Conservation (phyloP, 108 stramenopile species). For the Cyclotella kingstonii region DNA sequence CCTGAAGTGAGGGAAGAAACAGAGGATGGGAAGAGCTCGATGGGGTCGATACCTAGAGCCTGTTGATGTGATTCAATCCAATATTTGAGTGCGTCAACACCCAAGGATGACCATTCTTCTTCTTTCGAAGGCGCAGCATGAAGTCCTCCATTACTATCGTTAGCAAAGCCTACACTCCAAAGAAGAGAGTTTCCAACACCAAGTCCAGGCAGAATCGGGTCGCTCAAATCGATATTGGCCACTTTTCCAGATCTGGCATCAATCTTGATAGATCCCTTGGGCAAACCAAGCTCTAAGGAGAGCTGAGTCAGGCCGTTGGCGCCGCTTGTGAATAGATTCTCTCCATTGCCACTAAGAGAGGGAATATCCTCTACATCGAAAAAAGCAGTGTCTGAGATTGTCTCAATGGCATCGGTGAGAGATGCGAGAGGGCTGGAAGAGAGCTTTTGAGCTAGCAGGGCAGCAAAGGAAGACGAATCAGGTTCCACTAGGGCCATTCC, state of each 20-base stretch:
- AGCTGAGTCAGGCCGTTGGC: too few relatives aligned
- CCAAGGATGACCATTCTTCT: slow-evolving; percentile 1
- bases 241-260: slow-evolving; percentile 24
- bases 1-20: too few relatives aligned
- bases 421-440: too few relatives aligned
- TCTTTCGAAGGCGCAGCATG: too few relatives aligned
- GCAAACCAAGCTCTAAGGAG: not conserved
- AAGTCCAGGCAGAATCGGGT: slow-evolving; percentile 10
- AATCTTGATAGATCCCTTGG: slow-evolving; percentile 3
- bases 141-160: slow-evolving; percentile 6
- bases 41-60: slow-evolving; percentile 3
- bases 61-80: slow-evolving; percentile 12
- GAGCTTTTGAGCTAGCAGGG: too few relatives aligned
- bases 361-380: too few relatives aligned
- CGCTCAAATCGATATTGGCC: slow-evolving; percentile 3
- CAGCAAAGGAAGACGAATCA: too few relatives aligned
- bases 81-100: not conserved
- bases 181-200: slow-evolving; percentile 13
- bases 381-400: too few relatives aligned
- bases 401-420: too few relatives aligned
- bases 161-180: slow-evolving; percentile 18
- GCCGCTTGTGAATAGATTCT: not conserved
- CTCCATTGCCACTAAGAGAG: not conserved
- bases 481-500: too few relatives aligned
- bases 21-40: slow-evolving; percentile 5